Conservation (phyloP, 1,284 basidiomycete genomes). For the Xerocomus cyaneibrunnescens region DNA sequence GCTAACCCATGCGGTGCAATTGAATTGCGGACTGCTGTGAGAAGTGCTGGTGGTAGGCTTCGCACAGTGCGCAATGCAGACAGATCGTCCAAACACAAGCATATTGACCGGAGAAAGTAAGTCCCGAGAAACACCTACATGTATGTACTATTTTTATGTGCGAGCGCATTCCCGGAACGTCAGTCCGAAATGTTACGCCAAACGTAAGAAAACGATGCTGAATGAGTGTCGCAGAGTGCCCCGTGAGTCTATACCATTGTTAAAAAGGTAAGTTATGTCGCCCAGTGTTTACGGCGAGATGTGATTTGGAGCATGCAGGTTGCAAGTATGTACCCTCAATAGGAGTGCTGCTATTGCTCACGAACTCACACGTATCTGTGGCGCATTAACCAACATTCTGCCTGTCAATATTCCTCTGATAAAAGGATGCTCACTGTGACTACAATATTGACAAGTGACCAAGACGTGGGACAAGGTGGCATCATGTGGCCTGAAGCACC, state of each 20-base stretch:
- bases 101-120: neutral
- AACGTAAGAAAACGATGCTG: neutral
- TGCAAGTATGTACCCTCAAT: too few relatives aligned
- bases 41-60: neutral
- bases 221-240: neutral
- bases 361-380: neutral
- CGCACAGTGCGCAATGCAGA: neutral
- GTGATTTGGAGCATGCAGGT: too few relatives aligned
- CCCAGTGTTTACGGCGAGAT: too few relatives aligned
- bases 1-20: neutral
- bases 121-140: neutral
- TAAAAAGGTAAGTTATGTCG: neutral
- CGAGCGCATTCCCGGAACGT: neutral
- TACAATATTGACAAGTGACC: neutral
- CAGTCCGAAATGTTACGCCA: neutral
- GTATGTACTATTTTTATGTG: neutral
- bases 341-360: neutral
- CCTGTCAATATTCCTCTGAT: neutral
- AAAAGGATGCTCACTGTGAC: neutral
- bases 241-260: neutral
- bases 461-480: neutral
- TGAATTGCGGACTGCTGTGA: neutral
- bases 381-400: too few relatives aligned
- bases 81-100: neutral
- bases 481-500: neutral